Base-by-base conservation (phyloP, 345 rosid genomes). In the Hirschfeldia incana region DNA sequence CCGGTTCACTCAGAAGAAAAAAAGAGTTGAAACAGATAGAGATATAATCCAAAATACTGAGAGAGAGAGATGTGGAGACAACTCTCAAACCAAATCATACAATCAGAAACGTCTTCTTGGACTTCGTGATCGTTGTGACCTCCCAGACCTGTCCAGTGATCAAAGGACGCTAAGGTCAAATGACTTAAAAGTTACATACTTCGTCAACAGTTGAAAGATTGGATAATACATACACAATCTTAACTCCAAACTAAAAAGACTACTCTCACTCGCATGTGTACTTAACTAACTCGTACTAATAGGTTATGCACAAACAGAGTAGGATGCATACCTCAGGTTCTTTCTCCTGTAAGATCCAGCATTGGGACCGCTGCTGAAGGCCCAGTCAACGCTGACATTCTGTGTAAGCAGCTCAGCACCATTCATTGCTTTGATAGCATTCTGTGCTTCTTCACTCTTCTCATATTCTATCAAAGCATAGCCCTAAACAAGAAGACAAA, bases 391-490 rank as follows among this genome's bases (percentile, higher is more conserved):
- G 62, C 49, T 83, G 71, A 91, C 80, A 44, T 78, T 83, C 80
- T 83, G 88, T 0, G 87, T 81, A 28, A 92, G 88, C 69, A 92
- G 83, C 71, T 90, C 87, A 28, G 86, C 78, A 59, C 91, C 93
- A 84, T 88, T 88, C 89, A 85, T 83, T 65, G 85, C 65, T 33
- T 88, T 64, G 61, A 91, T 88, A 11, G 97, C 94, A 46, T 72
- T 85, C 71, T 87, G 88, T 67, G 97, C 97, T 75, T 89, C 92
- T 83, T 91, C 97, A 46, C 70, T 84, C 78, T 85, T 89, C 81
- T 84, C 94, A 46, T 85, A 91, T 72, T 89, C 94, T 74, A 92
- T 83, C 83, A 92, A 86, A 1, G 95, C 95, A 82, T 92, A 92
- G 16, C 97, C 97, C 97, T 92, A 46, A 36, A 9, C 76, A 66